Conservation (phyloP, 75 land plant genomes). For the Cupressus sempervirens region DNA sequence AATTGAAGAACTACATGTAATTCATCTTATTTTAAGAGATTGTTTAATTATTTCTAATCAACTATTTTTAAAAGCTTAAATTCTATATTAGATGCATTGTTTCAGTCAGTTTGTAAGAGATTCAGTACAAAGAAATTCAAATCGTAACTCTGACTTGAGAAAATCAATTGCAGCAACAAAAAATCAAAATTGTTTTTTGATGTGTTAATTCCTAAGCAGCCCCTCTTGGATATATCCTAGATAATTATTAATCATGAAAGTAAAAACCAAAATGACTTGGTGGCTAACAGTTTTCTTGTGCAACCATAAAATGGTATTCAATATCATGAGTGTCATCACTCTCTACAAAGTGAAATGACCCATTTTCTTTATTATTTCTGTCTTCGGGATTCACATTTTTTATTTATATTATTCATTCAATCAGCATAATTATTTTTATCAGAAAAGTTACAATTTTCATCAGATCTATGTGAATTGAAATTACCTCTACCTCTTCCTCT, state of each 20-base stretch:
- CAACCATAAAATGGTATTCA: background rate
- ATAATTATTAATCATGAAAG: background rate
- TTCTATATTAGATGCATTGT: too few relatives aligned
- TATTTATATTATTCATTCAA: background rate
- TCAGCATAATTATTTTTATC: background rate
- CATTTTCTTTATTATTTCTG: background rate
- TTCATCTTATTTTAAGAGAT: too few relatives aligned
- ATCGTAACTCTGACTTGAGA: too few relatives aligned
- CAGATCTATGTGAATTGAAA: background rate
- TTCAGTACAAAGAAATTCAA: too few relatives aligned
- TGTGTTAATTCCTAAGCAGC: too few relatives aligned
- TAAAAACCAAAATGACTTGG: background rate
- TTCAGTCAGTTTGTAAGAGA: too few relatives aligned
- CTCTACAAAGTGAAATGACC: background rate
- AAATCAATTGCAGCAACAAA: too few relatives aligned
- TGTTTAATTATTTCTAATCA: too few relatives aligned
- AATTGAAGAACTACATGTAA: too few relatives aligned
- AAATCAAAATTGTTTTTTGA: too few relatives aligned
- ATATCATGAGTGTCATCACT: background rate
- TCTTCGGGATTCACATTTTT: background rate
- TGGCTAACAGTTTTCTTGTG: background rate
- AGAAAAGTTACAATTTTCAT: background rate
- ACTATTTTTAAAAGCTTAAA: too few relatives aligned
- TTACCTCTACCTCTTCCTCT: background rate
- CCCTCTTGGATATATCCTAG: background rate